These are phyloP conservation scores for Cladosporium sp. DNA, from an alignment of 2,329 filamentous ascomycete species.

Conservation along the genomic window DNA sequence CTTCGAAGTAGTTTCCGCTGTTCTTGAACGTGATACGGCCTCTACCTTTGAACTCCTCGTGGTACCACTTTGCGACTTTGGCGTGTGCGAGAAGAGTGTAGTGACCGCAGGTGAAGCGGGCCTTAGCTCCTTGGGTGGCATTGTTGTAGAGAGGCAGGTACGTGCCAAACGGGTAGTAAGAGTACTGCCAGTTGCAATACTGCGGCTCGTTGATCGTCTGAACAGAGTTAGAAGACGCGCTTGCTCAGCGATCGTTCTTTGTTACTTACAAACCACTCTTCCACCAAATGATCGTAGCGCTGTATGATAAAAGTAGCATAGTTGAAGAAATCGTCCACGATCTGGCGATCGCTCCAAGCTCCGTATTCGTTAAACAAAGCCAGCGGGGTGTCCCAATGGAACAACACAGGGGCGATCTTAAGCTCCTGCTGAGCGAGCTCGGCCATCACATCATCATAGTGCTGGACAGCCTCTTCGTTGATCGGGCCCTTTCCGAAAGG, in stretches of 20 bases:
- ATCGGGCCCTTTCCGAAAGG: slow-evolving; percentile 44
- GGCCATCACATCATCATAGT: slow-evolving; percentile 46
- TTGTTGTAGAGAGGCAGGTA: slow-evolving; percentile 41
- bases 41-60: slow-evolving; percentile 35
- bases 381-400: slow-evolving; percentile 39
- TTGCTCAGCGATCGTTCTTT: slow-evolving; percentile 22
- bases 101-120: slow-evolving; percentile 27
- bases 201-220: slow-evolving; percentile 12
- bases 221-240: not conserved
- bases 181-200: slow-evolving; percentile 33
- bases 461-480: slow-evolving; percentile 41
- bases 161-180: slow-evolving; percentile 31
- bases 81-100: slow-evolving; percentile 34
- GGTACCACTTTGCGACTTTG: slow-evolving; percentile 38
- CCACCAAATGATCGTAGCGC: slow-evolving; percentile 34
- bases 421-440: slow-evolving; percentile 37
- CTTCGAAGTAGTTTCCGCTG: slow-evolving; percentile 31
- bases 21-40: slow-evolving; percentile 35
- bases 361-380: slow-evolving; percentile 35
- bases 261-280: slow-evolving; percentile 28
- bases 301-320: slow-evolving; percentile 35
- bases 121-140: slow-evolving; percentile 32
- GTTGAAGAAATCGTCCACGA: slow-evolving; percentile 33
- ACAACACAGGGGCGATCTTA: slow-evolving; percentile 41
- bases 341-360: slow-evolving; percentile 33